Conservation (phyloP, 2,329 filamentous ascomycete genomes). For the Colletotrichum cuscutae region DNA sequence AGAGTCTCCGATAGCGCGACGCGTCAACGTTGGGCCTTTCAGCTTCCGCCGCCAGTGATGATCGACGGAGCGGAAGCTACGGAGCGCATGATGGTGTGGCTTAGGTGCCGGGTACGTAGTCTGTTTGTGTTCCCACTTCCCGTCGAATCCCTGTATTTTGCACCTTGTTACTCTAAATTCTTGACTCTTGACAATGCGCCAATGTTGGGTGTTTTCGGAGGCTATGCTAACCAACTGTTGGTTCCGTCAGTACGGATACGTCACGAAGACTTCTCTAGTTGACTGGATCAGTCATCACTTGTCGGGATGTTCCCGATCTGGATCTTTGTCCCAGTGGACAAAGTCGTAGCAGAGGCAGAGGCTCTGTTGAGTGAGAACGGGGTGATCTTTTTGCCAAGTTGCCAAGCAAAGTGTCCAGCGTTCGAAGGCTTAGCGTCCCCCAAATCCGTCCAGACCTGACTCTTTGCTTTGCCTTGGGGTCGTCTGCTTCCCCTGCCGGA, state of each 20-base stretch:
- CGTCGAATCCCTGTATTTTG: background rate
- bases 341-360: background rate
- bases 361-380: background rate
- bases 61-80: background rate
- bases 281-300: background rate
- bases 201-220: background rate
- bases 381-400: background rate
- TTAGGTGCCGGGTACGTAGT: background rate
- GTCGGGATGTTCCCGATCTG: background rate
- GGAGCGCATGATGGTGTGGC: conserved; percentile 8
- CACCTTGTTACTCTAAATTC: background rate
- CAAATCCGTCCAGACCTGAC: no score
- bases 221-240: background rate
- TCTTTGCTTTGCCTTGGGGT: no score
- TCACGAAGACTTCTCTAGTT: background rate
- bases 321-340: background rate
- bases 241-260: background rate
- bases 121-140: conserved; percentile 14
- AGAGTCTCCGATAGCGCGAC: background rate
- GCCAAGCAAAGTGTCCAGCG: background rate
- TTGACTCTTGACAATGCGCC: background rate
- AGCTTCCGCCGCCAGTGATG: background rate
- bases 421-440: no score
- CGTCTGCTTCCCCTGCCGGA: no score
- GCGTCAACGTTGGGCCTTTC: conserved; percentile 5